These are phyloP conservation scores for Zopfochytrium polystomum DNA, from an alignment of 371 early-diverging fungal genomes.

Conservation along the genomic window DNA sequence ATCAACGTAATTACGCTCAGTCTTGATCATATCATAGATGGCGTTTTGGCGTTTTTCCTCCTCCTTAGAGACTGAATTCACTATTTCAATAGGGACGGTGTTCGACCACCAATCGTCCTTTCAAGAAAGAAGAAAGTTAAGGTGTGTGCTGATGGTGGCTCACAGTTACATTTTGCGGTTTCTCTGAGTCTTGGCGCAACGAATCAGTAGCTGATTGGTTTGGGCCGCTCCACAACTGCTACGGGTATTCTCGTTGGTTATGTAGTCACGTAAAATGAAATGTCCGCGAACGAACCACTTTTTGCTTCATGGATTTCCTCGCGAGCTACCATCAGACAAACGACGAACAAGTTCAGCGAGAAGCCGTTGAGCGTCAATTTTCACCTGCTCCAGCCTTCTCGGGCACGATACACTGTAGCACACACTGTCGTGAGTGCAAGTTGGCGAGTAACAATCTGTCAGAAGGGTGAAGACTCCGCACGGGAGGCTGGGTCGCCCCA, in stretches of 20 bases:
- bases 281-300: too few species aligned
- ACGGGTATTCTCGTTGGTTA: too few species aligned
- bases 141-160: background rate
- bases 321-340: too few species aligned
- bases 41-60: slow-evolving; percentile 89
- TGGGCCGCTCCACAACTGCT: too few species aligned
- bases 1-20: slow-evolving; percentile 84
- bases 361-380: too few species aligned
- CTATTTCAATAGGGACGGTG: slow-evolving; percentile 65
- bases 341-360: too few species aligned
- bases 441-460: slow-evolving; percentile 88
- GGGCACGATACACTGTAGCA: slow-evolving; percentile 88
- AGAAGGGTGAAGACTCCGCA: slow-evolving; percentile 83
- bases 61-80: slow-evolving; percentile 62
- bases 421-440: slow-evolving; percentile 71
- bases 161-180: background rate
- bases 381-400: slow-evolving; percentile 56
- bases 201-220: too few species aligned
- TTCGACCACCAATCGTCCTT: slow-evolving; percentile 61
- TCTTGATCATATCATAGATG: slow-evolving; percentile 85
- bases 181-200: too few species aligned
- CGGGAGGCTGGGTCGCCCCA: slow-evolving; percentile 42
- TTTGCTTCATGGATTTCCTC: too few species aligned
- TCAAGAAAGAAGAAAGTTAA: background rate
- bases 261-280: too few species aligned